Evolutionary conservation across 148 eudicot species (phyloP).

Genomic region (Cornus kousa): DNA sequence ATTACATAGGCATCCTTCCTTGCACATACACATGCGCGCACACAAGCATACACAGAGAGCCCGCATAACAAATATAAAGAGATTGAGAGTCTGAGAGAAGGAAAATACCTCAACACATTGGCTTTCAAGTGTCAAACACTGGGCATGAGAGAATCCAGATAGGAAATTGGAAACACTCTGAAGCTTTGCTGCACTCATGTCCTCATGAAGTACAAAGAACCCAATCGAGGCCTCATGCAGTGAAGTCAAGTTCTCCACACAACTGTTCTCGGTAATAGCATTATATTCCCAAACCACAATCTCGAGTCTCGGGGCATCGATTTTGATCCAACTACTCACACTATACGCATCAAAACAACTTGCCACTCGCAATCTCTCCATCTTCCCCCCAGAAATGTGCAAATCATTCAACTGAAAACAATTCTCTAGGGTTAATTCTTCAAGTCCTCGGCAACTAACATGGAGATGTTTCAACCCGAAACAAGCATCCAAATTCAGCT

Average conservation of each 20-base stretch:
- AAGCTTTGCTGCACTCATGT: conserved; percentile 21
- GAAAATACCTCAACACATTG: conserved; percentile 44
- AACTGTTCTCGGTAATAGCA: conserved; percentile 27
- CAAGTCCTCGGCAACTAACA: conserved; percentile 30
- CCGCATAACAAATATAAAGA: too few relatives aligned
- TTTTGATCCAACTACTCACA: conserved; percentile 25
- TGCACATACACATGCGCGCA: neutral
- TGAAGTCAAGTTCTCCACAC: conserved; percentile 22
- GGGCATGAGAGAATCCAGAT: conserved; percentile 38
- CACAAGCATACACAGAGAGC: neutral
- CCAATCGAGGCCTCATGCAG: conserved; percentile 46
- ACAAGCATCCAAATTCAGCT: conserved; percentile 35
- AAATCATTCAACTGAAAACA: conserved; percentile 34
- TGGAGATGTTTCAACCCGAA: conserved; percentile 33
- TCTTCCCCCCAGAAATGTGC: conserved; percentile 24
- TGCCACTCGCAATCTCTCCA: conserved; percentile 33
- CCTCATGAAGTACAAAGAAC: conserved; percentile 21
- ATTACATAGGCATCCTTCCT: too few relatives aligned
- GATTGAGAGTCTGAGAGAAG: too few relatives aligned
- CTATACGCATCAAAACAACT: conserved; percentile 38
- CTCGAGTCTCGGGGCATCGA: conserved; percentile 42
- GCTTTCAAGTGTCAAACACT: conserved; percentile 33
- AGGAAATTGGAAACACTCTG: conserved; percentile 32
- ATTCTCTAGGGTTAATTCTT: conserved; percentile 37
- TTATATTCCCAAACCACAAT: conserved; percentile 43